Percentiles rank a stretch among this genome's conserved stretches.
phyloP scores from a whole-genome alignment of 108 stramenopile genomes.

The Nitzschia palea region DNA sequence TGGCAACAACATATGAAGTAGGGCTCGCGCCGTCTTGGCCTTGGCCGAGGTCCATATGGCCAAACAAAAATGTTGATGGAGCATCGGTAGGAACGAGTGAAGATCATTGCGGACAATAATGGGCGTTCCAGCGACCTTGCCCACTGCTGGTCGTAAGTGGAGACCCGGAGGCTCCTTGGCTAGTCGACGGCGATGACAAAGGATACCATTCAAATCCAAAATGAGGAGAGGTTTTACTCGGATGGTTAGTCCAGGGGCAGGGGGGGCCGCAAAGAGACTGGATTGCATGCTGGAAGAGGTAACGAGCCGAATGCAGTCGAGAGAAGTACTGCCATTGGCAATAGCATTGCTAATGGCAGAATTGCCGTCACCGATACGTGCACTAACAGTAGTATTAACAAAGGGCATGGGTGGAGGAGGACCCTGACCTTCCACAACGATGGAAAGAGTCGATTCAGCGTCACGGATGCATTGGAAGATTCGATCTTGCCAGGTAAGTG shows the following conservation, averaged over 20 bases:
- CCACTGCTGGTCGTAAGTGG: slow-evolving; percentile 32
- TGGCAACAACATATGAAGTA: slow-evolving; percentile 58
- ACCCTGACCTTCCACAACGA: neutral
- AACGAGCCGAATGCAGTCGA: neutral
- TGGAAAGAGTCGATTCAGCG: neutral
- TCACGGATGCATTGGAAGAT: neutral
- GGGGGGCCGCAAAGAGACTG: neutral
- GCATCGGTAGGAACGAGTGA: slow-evolving; percentile 37
- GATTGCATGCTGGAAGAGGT: neutral
- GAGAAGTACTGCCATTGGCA: neutral
- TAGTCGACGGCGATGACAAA: slow-evolving; percentile 74
- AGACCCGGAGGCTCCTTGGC: slow-evolving; percentile 7
- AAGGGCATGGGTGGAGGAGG: neutral
- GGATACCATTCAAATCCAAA: slow-evolving; percentile 83
- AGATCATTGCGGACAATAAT: slow-evolving; percentile 68
- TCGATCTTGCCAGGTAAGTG: neutral
- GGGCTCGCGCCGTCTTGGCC: slow-evolving; percentile 53
- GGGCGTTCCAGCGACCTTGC: slow-evolving; percentile 57
- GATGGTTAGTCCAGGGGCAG: neutral
- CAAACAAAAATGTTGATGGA: slow-evolving; percentile 60
- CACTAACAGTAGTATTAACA: too few relatives aligned
- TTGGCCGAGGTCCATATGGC: slow-evolving; percentile 86
- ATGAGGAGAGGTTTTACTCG: slow-evolving; percentile 66
- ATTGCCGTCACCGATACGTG: too few relatives aligned
- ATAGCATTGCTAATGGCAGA: neutral